A percentile compares a stretch with the other conserved stretches of the same genome.
Conservation (phyloP, 2,329 filamentous ascomycete species). For the Ascochyta viciae-villosae region DNA sequence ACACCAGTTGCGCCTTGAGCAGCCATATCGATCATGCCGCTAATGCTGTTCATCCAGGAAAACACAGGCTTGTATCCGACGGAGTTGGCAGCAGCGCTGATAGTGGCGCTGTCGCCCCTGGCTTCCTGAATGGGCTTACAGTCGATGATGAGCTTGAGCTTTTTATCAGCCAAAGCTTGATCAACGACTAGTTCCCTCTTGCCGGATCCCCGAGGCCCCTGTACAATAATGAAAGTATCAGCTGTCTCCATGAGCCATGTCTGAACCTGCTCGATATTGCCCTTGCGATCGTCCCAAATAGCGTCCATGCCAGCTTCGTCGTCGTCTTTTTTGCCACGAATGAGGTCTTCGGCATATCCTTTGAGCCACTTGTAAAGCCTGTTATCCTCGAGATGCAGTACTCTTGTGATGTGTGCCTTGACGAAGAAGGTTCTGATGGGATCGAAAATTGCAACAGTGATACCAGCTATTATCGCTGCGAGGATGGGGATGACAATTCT, state of each 20-base stretch:
- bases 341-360: constrained; percentile 70
- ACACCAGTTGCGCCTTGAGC: constrained; percentile 93
- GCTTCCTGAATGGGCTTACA: constrained; percentile 94
- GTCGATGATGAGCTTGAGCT: constrained; percentile 83
- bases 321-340: constrained; percentile 64
- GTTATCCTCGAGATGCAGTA: constrained; percentile 76
- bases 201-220: constrained; percentile 88
- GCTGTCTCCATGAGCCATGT: constrained; percentile 87
- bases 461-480: constrained; percentile 79
- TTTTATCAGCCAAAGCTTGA: constrained; percentile 77
- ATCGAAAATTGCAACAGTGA: constrained; percentile 90
- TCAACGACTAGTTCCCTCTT: constrained; percentile 89
- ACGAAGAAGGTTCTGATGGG: constrained; percentile 94
- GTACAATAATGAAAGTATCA: constrained; percentile 92
- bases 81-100: constrained; percentile 78
- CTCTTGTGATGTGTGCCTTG: constrained; percentile 81
- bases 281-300: constrained; percentile 86
- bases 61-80: constrained; percentile 95
- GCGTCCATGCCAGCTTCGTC: constrained; percentile 76
- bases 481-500: constrained; percentile 84
- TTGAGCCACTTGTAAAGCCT: constrained; percentile 81
- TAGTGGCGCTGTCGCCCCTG: constrained; percentile 83
- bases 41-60: constrained; percentile 94
- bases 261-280: constrained; percentile 80
- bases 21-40: constrained; percentile 88